Evolutionary conservation across 768 basidiomycete species (phyloP), one percentile per base, ranked within the genome.

Genomic region (Rhodotorula paludigena): DNA sequence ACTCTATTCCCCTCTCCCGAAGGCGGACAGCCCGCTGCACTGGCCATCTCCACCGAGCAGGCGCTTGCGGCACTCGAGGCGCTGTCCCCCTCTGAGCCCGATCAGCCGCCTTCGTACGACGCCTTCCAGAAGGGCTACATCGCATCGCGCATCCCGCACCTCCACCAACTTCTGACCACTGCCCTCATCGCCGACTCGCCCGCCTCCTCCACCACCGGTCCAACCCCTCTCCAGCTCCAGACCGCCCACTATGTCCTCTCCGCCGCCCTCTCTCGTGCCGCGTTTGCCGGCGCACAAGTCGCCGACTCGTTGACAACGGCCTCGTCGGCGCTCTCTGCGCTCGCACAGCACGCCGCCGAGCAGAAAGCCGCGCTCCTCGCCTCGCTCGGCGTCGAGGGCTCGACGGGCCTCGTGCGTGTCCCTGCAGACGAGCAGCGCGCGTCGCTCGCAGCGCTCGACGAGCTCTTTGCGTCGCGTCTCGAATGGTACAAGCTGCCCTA

Each of bases 401-500:
- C 28, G 12, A 60, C 44, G 7, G 66, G 66, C 12, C 48, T 62
- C 18, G 39, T 64, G 16, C 41, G 33, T 16, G 42, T 73, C 28
- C 71, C 66, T 0, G 3, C 20, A 1, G 57, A 42, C 16, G 69
- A 71, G 55, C 32, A 63, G 18, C 16, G 7, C 20, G 5, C 39
- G 9, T 32, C 51, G 10, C 2, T 35, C 25, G 8, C 49, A 2
- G 65, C 55, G 10, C 42, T 72, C n/a, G 53, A 66, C 20, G 25
- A 57, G 8, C 47, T 64, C 16, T 47, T 74, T 30, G 41, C 44
- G 30, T 39, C 16, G 1, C 60, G 74, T 15, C 41, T 76, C n/a
- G 57, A 63, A 30, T 75, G 74, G 73, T 75, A 71, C 71, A 71
- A 73, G 53, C 64, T 76, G 18, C 74, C 73, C 5, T 52, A 65